These are phyloP conservation scores for Echium plantagineum DNA, from an alignment of 257 asterid genomes.

Conservation along the genomic window DNA sequence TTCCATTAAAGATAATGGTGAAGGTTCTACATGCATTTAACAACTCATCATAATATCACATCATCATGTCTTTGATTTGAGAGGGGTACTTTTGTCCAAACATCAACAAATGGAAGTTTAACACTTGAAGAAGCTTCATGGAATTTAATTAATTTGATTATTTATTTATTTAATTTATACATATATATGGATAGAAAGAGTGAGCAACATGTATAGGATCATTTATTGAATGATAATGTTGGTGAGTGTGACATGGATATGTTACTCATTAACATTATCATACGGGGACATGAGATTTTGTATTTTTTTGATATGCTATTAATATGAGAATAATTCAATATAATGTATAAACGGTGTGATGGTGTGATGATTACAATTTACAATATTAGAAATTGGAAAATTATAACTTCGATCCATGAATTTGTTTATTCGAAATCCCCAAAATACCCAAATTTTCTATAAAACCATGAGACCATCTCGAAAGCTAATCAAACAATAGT, in stretches of 20 bases:
- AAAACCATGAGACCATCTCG: too few species aligned
- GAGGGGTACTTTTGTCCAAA: too few species aligned
- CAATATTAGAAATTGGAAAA: too few species aligned
- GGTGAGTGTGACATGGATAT: slow-evolving; percentile 41
- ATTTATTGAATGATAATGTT: slow-evolving; percentile 16
- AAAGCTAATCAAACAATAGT: too few species aligned
- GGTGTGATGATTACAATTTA: too few species aligned
- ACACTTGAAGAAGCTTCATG: too few species aligned
- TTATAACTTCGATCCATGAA: too few species aligned
- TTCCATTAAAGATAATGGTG: slow-evolving; percentile 51
- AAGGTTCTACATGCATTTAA: slow-evolving; percentile 18
- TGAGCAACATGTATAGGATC: slow-evolving; percentile 6
- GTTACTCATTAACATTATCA: slow-evolving; percentile 41
- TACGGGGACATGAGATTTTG: slow-evolving; percentile 24
- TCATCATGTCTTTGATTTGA: neutral
- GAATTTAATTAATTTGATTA: too few species aligned
- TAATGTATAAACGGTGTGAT: neutral
- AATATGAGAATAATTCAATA: neutral
- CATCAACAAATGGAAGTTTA: too few species aligned
- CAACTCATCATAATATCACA: neutral
- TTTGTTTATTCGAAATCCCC: too few species aligned
- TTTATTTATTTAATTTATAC: too few species aligned
- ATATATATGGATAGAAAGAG: neutral
- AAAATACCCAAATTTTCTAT: too few species aligned
- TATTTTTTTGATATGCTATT: neutral